Percentiles rank a stretch among this genome's conserved stretches.
Evolutionary conservation across 805 yeast genomes (phyloP).

Genomic region (Lachancea waltii): DNA sequence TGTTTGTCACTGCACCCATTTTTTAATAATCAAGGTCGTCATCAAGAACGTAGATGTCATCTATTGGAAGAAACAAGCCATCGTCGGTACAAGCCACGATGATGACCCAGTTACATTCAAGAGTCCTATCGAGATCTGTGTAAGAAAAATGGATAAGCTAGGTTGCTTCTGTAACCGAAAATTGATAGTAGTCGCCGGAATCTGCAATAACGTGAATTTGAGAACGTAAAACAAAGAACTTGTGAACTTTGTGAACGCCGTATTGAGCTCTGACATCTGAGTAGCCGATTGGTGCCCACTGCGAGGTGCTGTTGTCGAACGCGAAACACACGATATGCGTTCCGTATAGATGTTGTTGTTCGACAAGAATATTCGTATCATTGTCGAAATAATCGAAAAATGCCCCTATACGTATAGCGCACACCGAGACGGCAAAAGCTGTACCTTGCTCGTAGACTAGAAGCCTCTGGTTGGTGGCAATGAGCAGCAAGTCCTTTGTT

Average conservation of each 20-base stretch:
- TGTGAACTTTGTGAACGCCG: conserved; percentile 13
- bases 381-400: conserved; percentile 6
- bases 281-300: conserved; percentile 19
- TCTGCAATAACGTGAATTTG: background rate
- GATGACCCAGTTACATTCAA: no score
- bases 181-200: background rate
- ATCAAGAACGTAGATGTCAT: no score
- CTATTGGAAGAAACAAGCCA: no score
- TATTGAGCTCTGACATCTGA: conserved; percentile 20
- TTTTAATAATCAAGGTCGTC: conserved; percentile 3
- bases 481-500: background rate
- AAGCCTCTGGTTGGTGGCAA: conserved; percentile 8
- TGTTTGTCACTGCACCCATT: conserved; percentile 7
- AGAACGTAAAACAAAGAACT: conserved; percentile 6
- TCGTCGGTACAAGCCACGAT: no score
- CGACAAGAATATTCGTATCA: conserved; percentile 6
- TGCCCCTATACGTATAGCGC: conserved; percentile 6
- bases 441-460: conserved; percentile 7
- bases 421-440: conserved; percentile 4
- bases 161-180: background rate
- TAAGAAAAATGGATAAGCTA: background rate
- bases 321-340: conserved; percentile 17
- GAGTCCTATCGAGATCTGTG: no score
- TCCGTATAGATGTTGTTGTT: conserved; percentile 19
- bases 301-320: conserved; percentile 7